Base-by-base conservation (phyloP, 2,329 filamentous ascomycete species). In the Septoria petroselini region DNA sequence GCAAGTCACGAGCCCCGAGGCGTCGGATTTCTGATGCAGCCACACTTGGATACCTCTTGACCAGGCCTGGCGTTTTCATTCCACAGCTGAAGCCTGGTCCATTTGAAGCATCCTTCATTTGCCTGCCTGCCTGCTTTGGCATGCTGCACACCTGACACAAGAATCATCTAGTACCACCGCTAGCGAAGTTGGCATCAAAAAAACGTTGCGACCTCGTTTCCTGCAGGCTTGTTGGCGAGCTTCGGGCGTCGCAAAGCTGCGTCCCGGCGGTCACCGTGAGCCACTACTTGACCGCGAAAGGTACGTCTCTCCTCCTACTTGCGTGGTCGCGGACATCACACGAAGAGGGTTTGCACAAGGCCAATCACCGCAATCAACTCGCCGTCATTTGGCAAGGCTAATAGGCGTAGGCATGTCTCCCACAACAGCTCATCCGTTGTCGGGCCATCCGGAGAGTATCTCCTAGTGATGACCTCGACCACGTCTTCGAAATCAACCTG, bases 71-170 rank as follows among this genome's bases (percentile, higher is more conserved):
- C 45, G 21, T 27, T 41, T 40, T 33, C 49, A 42, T 47, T 52
- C 47, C 47, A 42, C 42, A 21, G 35, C 35, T 46, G 27, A 31
- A 47, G 47, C 43, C 44, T 46, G 52, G 52, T 50, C 34, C 40
- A 25, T 43, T 41, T 18, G n/a, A n/a, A 38, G 40, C 47, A 47
- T 30, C 15, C 41, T 40, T 45, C 15, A n/a, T 48, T 39, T 31
- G 53, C 50, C 53, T 47, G 41, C 40, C 43, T 51, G 52, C 49
- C 49, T 52, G 52, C 52, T 46, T 45, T 49, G 52, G 46, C 52
- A 48, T 47, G 52, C 53, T 56, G 55, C 53, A 49, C 53, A 52
- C 51, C 55, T 53, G 55, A 53, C 55, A 55, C 55, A 50, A 48
- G 34, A 27, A 27, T 27, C 9, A 52, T 52, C 45, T 58, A 47